Conservation (phyloP, 2,329 filamentous ascomycete species). For the Hypocreales sp. region DNA sequence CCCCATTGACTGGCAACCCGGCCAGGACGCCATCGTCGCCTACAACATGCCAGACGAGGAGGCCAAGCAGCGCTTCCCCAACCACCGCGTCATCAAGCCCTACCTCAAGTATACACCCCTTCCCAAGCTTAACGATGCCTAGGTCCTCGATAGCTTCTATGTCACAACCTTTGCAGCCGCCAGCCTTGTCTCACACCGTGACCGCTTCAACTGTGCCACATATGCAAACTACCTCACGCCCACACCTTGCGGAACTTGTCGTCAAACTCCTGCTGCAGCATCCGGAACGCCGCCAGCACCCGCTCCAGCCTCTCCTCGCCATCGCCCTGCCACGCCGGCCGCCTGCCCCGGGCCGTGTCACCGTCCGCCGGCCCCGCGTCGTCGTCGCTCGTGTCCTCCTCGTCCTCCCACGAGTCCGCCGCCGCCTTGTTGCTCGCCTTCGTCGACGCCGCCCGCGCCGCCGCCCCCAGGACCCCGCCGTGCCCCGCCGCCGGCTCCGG, state of each 20-base stretch:
- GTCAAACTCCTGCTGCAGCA: constrained; percentile 43
- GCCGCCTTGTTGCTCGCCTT: constrained; percentile 1
- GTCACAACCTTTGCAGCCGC: no score
- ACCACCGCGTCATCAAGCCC: constrained; percentile 52
- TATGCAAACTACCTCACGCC: no score
- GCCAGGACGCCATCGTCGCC: constrained; percentile 86
- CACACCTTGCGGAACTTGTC: constrained; percentile 47
- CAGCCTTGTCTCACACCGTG: no score
- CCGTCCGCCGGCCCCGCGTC: background rate
- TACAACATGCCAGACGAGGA: constrained; percentile 69
- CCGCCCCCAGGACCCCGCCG: constrained; percentile 6
- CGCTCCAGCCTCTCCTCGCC: constrained; percentile 32
- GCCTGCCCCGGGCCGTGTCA: background rate
- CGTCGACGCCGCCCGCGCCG: background rate
- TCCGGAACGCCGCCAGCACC: constrained; percentile 42
- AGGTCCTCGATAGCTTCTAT: no score
- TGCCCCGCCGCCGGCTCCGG: background rate
- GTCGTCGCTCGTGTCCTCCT: constrained; percentile 13
- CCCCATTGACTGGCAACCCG: constrained; percentile 79
- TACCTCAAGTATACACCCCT: constrained; percentile 61
- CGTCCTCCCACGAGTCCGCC: constrained; percentile 1
- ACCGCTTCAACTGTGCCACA: no score
- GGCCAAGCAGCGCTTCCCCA: constrained; percentile 76
- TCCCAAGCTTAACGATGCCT: no score
- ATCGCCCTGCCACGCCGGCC: constrained; percentile 13